Conservation (phyloP, 441 rosid genomes). For the Flueggea neowawraea region DNA sequence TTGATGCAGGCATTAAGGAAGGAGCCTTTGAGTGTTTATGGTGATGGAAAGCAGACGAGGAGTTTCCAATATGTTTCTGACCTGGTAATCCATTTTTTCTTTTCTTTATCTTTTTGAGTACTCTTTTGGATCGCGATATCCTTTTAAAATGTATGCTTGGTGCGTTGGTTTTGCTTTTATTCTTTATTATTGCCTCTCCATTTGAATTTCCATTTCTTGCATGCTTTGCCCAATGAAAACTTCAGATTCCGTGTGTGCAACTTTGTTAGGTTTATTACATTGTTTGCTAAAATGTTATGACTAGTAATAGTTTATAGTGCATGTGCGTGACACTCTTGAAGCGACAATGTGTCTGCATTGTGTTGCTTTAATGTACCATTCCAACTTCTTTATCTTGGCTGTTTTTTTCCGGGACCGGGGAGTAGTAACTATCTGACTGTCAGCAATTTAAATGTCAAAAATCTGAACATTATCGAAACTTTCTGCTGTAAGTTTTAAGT, state of each 20-base stretch:
- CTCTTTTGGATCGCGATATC: no score
- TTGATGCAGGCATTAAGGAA: slow-evolving; percentile 79
- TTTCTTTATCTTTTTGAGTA: background rate
- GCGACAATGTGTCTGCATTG: background rate
- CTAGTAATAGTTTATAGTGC: no score
- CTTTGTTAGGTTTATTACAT: background rate
- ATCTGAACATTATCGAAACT: background rate
- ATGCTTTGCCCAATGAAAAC: background rate
- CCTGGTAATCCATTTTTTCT: slow-evolving; percentile 40
- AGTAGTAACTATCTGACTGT: background rate
- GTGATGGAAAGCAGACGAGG: slow-evolving; percentile 97
- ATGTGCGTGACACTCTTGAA: background rate
- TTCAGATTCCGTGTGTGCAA: background rate
- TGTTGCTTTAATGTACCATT: background rate
- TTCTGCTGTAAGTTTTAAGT: background rate
- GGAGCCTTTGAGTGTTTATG: slow-evolving; percentile 93
- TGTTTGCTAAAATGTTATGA: background rate
- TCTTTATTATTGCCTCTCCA: background rate
- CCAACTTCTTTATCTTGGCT: background rate
- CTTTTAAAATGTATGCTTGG: background rate
- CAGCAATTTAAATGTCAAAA: background rate
- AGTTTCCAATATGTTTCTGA: slow-evolving; percentile 97
- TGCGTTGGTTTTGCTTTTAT: background rate
- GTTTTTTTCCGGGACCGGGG: background rate
- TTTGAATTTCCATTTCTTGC: background rate